phyloP scores from a whole-genome alignment of 495 filamentous ascomycete species.

The Aspergillus affinis region DNA sequence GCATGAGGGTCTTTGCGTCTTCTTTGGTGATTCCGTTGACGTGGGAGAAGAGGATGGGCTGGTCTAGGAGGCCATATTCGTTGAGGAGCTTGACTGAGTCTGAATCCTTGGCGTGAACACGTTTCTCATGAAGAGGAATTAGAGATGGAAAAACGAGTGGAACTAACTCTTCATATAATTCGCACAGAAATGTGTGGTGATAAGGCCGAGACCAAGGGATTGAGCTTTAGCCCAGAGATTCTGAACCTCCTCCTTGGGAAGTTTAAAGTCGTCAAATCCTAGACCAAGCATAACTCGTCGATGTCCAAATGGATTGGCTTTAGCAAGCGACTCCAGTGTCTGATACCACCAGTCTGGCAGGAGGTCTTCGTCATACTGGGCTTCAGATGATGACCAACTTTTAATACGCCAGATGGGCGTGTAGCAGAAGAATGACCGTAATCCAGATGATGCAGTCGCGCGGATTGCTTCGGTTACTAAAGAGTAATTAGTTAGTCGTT shows the following conservation, averaged over 20 bases:
- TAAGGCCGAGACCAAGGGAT: no score
- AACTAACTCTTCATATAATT: no score
- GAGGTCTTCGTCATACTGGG: constrained; percentile 29
- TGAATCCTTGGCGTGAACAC: no score
- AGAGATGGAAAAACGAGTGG: no score
- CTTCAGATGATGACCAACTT: constrained; percentile 34
- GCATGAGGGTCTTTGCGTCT: constrained; percentile 28
- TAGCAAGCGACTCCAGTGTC: constrained; percentile 33
- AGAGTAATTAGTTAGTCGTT: background rate
- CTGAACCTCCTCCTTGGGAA: background rate
- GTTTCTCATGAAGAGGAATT: no score
- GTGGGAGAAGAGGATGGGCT: constrained; percentile 40
- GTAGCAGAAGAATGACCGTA: constrained; percentile 51
- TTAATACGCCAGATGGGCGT: constrained; percentile 32
- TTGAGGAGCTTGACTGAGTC: constrained; percentile 34
- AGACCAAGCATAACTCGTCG: constrained; percentile 41
- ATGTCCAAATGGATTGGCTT: constrained; percentile 34
- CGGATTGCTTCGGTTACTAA: constrained; percentile 36
- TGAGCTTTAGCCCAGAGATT: constrained; percentile 12
- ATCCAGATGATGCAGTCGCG: constrained; percentile 45
- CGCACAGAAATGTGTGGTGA: no score
- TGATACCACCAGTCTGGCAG: constrained; percentile 42
- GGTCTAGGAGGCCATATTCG: constrained; percentile 31
- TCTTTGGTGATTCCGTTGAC: constrained; percentile 22
- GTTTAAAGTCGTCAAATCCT: constrained; percentile 19